These are phyloP conservation scores for Pseudogymnoascus sp. DNA, from an alignment of 2,329 filamentous ascomycete species.

Conservation along the genomic window DNA sequence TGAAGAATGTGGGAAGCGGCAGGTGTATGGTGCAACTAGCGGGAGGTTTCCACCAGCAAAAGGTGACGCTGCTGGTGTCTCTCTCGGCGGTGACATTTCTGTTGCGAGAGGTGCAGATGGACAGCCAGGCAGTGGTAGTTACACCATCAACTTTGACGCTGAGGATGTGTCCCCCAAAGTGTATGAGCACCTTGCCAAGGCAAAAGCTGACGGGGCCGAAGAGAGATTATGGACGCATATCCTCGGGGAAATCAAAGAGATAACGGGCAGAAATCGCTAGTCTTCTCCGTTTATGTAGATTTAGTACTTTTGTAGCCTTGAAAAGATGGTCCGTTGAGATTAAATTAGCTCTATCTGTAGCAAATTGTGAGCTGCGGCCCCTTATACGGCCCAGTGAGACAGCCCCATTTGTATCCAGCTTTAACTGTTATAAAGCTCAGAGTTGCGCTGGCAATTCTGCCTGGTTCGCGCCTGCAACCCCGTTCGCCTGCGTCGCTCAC, in stretches of 20 bases:
- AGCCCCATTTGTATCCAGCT: too few species aligned
- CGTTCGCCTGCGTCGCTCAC: too few species aligned
- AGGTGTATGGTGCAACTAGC: constrained; percentile 34
- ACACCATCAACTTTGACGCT: not conserved
- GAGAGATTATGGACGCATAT: not conserved
- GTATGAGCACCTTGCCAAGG: not conserved
- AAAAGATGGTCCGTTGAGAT: not conserved
- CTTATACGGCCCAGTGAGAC: too few species aligned
- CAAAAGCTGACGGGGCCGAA: not conserved
- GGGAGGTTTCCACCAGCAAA: constrained; percentile 23
- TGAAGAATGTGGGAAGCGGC: constrained; percentile 37
- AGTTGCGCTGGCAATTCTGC: too few species aligned
- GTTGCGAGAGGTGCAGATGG: constrained; percentile 23
- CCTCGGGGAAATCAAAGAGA: not conserved
- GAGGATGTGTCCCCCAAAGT: not conserved
- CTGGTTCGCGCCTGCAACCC: too few species aligned
- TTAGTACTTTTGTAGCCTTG: not conserved
- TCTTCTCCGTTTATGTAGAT: not conserved
- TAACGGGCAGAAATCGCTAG: not conserved
- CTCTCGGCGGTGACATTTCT: constrained; percentile 12
- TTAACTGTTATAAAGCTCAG: too few species aligned
- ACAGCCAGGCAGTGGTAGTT: constrained; percentile 24
- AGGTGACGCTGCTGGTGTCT: constrained; percentile 10
- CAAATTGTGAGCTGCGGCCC: too few species aligned
- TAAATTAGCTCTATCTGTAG: not conserved